phyloP scores from a whole-genome alignment of 306 rosid genomes.

The barrel medic (Medicago truncatula) region DNA sequence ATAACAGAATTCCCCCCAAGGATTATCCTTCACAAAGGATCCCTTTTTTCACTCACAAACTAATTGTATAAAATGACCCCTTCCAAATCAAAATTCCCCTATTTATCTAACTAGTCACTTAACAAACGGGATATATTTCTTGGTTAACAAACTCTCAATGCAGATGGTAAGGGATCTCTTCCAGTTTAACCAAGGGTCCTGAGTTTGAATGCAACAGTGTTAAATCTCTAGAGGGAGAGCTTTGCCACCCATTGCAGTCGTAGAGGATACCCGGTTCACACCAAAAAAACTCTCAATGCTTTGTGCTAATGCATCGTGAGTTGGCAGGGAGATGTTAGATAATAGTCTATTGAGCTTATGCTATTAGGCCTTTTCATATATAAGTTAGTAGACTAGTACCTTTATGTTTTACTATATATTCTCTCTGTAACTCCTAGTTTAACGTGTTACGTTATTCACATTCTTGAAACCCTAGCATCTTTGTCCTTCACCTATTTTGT shows the following conservation, averaged over 20 bases:
- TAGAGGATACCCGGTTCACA: too few species aligned
- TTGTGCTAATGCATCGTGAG: not conserved
- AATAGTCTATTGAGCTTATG: not conserved
- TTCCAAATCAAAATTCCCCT: not conserved
- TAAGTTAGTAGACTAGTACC: not conserved
- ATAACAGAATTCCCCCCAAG: not conserved
- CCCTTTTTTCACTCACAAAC: not conserved
- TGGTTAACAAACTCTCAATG: too few species aligned
- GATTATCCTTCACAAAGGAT: not conserved
- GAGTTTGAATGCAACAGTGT: too few species aligned
- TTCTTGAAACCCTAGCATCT: not conserved
- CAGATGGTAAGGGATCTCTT: too few species aligned
- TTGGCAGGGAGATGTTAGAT: not conserved
- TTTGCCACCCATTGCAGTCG: too few species aligned
- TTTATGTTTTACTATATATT: not conserved
- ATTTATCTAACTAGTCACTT: not conserved
- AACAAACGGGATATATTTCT: not conserved
- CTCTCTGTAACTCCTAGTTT: not conserved
- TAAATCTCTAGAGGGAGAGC: too few species aligned
- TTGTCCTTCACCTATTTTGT: not conserved
- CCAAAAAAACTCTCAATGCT: not conserved
- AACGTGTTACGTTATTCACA: not conserved
- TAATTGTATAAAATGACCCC: not conserved
- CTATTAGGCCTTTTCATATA: not conserved
- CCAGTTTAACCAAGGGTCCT: too few species aligned